Conservation (phyloP, 306 rosid species). For the Malus fusca region DNA sequence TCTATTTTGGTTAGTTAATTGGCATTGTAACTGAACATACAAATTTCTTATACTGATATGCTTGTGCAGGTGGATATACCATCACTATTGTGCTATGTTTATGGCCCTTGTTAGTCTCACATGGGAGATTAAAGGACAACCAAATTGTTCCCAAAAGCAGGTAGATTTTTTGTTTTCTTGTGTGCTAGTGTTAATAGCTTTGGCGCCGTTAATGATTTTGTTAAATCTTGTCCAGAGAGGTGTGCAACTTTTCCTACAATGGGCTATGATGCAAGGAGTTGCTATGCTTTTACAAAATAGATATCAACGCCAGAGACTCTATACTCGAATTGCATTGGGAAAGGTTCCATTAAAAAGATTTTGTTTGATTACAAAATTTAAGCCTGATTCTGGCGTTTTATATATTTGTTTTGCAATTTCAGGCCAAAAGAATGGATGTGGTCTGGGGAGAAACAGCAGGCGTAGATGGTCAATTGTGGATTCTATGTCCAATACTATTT, state of each 20-base stretch:
- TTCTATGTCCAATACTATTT: constrained; percentile 89
- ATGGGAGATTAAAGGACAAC: constrained; percentile 95
- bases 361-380: neutral
- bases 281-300: constrained; percentile 98
- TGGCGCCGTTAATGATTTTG: neutral
- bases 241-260: constrained; percentile 87
- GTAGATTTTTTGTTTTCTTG: constrained; percentile 25
- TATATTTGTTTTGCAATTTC: constrained; percentile 18
- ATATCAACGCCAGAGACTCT: constrained; percentile 97
- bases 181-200: neutral
- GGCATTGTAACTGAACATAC: neutral
- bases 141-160: constrained; percentile 87
- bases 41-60: neutral
- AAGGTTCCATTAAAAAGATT: constrained; percentile 49
- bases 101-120: constrained; percentile 99
- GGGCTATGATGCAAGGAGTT: constrained; percentile 99
- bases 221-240: constrained; percentile 66
- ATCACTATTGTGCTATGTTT: constrained; percentile 91
- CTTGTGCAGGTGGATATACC: constrained; percentile 92
- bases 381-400: constrained; percentile 6
- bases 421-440: constrained; percentile 99
- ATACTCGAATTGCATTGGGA: constrained; percentile 97
- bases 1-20: neutral
- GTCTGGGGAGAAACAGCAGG: constrained; percentile 99
- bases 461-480: constrained; percentile 91